Evolutionary conservation across 768 basidiomycete species (phyloP).

Genomic region (Rickenella mellea): DNA sequence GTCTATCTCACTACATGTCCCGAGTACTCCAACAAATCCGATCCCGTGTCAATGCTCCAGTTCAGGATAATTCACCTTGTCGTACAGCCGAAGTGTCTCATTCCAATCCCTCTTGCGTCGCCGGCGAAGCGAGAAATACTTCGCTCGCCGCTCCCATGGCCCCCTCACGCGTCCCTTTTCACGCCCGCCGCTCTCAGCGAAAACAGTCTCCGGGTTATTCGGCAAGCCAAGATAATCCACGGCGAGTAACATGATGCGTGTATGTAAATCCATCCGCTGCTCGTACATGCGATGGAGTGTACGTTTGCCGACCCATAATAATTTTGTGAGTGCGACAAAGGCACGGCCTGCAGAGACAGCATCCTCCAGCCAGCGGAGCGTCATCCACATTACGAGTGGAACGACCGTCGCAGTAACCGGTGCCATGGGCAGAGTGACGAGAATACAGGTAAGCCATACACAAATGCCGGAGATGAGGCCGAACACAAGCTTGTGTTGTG

Average conservation of each 20-base stretch:
- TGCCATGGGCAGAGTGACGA: slow-evolving; percentile 56
- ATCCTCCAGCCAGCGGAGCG: slow-evolving; percentile 83
- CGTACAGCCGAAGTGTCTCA: slow-evolving; percentile 73
- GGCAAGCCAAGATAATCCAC: slow-evolving; percentile 51
- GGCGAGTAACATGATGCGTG: slow-evolving; percentile 60
- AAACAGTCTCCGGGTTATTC: slow-evolving; percentile 58
- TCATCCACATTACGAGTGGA: slow-evolving; percentile 82
- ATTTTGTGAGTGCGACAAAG: slow-evolving; percentile 46
- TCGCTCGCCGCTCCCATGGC: slow-evolving; percentile 57
- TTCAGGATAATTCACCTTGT: slow-evolving; percentile 73
- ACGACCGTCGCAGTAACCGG: slow-evolving; percentile 47
- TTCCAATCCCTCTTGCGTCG: slow-evolving; percentile 86
- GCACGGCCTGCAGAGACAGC: slow-evolving; percentile 74
- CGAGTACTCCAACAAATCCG: no score
- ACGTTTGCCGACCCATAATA: slow-evolving; percentile 52
- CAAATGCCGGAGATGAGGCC: slow-evolving; percentile 65
- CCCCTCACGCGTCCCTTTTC: slow-evolving; percentile 66
- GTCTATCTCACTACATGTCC: no score
- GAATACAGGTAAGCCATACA: slow-evolving; percentile 48
- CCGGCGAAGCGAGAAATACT: slow-evolving; percentile 73
- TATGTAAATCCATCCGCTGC: slow-evolving; percentile 47
- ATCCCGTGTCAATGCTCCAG: no score
- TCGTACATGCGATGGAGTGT: slow-evolving; percentile 45
- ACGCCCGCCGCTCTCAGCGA: slow-evolving; percentile 43
- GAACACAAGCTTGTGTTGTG: slow-evolving; percentile 81